These are phyloP conservation scores for Lactifluus subvellereus DNA, from an alignment of 768 basidiomycete species.

Conservation along the genomic window DNA sequence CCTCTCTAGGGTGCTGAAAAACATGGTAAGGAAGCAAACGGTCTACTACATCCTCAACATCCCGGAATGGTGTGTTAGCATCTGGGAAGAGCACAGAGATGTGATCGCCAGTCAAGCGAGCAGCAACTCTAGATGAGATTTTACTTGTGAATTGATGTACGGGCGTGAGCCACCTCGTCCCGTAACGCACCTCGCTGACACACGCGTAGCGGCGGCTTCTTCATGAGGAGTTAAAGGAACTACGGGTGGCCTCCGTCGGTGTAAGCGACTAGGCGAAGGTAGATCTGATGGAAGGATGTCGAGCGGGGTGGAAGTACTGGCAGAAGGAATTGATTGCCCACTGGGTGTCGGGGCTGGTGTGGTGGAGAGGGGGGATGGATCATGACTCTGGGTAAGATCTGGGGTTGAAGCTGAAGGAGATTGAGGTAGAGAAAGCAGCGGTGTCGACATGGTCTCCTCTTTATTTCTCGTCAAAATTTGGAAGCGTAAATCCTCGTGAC, in stretches of 20 bases:
- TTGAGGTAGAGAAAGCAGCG: slow-evolving; percentile 16
- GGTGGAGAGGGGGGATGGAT: neutral
- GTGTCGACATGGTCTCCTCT: slow-evolving; percentile 24
- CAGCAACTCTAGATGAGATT: slow-evolving; percentile 42
- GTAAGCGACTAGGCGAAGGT: slow-evolving; percentile 4
- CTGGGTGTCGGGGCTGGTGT: neutral
- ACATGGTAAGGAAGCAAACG: slow-evolving; percentile 76
- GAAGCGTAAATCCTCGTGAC: slow-evolving; percentile 27
- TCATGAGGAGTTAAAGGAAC: slow-evolving; percentile 17
- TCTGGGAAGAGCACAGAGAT: slow-evolving; percentile 55
- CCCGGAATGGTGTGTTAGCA: slow-evolving; percentile 60
- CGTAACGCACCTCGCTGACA: slow-evolving; percentile 16
- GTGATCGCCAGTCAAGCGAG: slow-evolving; percentile 59
- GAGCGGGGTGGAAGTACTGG: slow-evolving; percentile 12
- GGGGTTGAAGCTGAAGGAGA: slow-evolving; percentile 15
- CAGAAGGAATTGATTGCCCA: slow-evolving; percentile 1
- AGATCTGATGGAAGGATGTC: neutral
- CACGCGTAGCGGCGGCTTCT: slow-evolving; percentile 17
- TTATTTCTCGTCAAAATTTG: slow-evolving; percentile 29
- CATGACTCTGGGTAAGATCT: neutral
- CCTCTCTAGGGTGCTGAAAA: slow-evolving; percentile 68
- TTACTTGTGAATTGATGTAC: neutral
- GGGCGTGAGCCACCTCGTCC: neutral
- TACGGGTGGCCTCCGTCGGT: slow-evolving; percentile 8
- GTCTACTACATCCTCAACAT: slow-evolving; percentile 57